Conservation (phyloP, 2,329 filamentous ascomycete species). For the Waltergamsia citrina region DNA sequence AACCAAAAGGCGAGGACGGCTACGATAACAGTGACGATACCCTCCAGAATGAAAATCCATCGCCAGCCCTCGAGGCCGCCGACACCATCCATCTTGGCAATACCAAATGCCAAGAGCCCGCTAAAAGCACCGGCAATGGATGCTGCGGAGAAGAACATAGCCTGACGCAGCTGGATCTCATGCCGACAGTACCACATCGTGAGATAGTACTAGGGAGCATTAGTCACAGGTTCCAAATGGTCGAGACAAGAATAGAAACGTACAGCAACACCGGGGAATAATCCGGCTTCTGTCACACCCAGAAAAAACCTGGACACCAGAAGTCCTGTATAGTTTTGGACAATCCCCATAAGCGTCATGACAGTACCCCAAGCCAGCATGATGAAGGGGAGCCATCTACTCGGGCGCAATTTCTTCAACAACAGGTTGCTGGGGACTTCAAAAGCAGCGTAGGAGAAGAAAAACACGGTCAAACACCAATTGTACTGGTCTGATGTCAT, state of each 20-base stretch:
- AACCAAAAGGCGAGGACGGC: conserved; percentile 60
- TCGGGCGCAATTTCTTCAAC: conserved; percentile 64
- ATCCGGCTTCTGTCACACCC: conserved; percentile 56
- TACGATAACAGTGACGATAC: conserved; percentile 58
- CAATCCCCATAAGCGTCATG: conserved; percentile 45
- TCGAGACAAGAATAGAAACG: conserved; percentile 6
- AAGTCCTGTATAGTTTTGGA: conserved; percentile 35
- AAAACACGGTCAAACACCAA: conserved; percentile 61
- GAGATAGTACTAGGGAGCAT: conserved; percentile 32
- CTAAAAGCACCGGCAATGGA: conserved; percentile 72
- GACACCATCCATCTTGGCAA: conserved; percentile 59
- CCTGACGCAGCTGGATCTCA: conserved; percentile 45
- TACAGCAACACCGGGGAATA: conserved; percentile 54
- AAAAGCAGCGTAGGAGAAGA: conserved; percentile 67
- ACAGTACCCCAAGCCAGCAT: conserved; percentile 43
- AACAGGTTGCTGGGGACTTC: conserved; percentile 71
- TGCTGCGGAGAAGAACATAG: conserved; percentile 76
- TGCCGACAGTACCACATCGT: conserved; percentile 52
- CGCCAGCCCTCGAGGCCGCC: conserved; percentile 50
- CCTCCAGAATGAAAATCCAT: conserved; percentile 63
- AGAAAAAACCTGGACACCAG: conserved; percentile 45
- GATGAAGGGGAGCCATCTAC: conserved; percentile 65
- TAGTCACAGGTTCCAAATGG: background rate
- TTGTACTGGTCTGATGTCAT: conserved; percentile 65
- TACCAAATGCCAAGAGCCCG: conserved; percentile 61